Evolutionary conservation across 148 eudicot species (phyloP), one percentile per base, ranked within the genome.

Genomic region (Camellia japonica): DNA sequence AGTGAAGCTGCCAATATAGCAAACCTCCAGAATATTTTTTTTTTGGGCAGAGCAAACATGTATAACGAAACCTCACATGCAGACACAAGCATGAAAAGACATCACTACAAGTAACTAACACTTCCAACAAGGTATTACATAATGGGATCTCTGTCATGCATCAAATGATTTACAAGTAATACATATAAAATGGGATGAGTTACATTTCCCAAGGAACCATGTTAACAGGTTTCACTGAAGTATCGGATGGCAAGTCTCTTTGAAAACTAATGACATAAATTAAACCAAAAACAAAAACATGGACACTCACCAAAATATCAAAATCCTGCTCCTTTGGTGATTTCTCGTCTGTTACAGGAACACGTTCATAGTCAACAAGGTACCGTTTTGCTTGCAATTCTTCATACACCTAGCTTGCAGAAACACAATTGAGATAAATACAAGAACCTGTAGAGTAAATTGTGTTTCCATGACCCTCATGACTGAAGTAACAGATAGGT

Each of bases 271-370:
- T 15, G 3, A 30, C 63, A 74, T 19, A 8, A 56, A 3, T 66
- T 23, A 73, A 61, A 77, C 23, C 51, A 80, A 47, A 56, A 10
- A 7, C 52, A 58, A 44, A 71, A 80, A 71, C 71, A 79, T 38
- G 51, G 60, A 83, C 68, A 90, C 89, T 84, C 74, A 93, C 98
- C 92, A 95, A 86, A 82, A 86, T 88, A 85, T 95, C 98, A 86
- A 95, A 95, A 83, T 93, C 98, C 80, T 88, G 92, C 92, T 95
- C 98, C 86, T 95, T 90, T 10, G 98, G 98, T 63, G 98, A 87
- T 83, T 95, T 95, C 79, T 95, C 98, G 82, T 95, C 98, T 58
- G 98, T 95, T 71, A 95, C 84, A 44, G 98, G 97, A 87, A 95
- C 92, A 55, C 98, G 89, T 82, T 95, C 98, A 86, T 95, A 95